Base-by-base conservation (phyloP, 2,329 filamentous ascomycete genomes). In the Colletotrichum tanaceti region DNA sequence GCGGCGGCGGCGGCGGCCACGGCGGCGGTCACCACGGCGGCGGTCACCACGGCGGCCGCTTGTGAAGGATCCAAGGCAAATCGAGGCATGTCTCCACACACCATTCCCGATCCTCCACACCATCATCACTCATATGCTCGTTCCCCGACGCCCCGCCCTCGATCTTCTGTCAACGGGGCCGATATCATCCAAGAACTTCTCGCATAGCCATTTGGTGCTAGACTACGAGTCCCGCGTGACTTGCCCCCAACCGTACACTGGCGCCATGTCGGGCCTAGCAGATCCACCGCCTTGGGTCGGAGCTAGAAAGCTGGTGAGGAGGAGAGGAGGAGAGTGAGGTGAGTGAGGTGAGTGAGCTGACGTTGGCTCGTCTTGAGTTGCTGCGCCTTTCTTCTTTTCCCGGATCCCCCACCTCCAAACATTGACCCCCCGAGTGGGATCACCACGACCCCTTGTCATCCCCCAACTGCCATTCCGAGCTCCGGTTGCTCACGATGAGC, bases 401-500 rank as follows among this genome's bases (percentile, higher is more conserved):
- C 28, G 28, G 28, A 28, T n/a, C n/a, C 4, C 28, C 28, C 28
- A 28, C 6, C 14, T 24, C 18, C 28, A 11, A 16, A 46, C 43
- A 18, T 22, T 35, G 49, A 20, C 22, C 14, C 11, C 55, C 38
- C n/a, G 38, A 24, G 38, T n/a, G 20, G 43, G 22, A 50, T 46
- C 62, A 60, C 63, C 50, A 39, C 41, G 44, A 22, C 6, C 62
- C 55, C 65, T 55, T 68, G 62, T 60, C 62, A 50, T 59, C 24
- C 24, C 41, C 10, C 65, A 65, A 65, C 49, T 68, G 50, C 61
- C 61, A 66, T 71, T 70, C 65, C 65, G 69, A 47, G 58, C 62
- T 65, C 69, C 69, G 69, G 52, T 32, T 58, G 10, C 18, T 63
- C 47, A 41, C 5, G 18, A 18, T 14, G 52, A 54, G 52, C 63